These are phyloP conservation scores for Hypericum perforatum DNA, from an alignment of 345 rosid species.

Conservation along the genomic window DNA sequence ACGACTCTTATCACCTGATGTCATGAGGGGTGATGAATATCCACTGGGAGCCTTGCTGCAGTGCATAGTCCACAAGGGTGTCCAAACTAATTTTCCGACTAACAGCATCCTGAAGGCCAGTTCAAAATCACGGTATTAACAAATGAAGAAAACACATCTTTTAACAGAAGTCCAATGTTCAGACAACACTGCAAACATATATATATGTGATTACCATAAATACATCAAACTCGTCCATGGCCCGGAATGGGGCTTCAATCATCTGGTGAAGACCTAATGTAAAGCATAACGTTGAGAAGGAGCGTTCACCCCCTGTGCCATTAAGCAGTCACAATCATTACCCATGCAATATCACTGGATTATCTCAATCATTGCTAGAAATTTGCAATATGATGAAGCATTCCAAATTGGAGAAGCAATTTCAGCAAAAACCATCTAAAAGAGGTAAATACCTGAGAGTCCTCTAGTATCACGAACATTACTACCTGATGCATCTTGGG, in stretches of 20 bases:
- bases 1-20: constrained; percentile 42
- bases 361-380: too few relatives aligned
- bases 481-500: constrained; percentile 81
- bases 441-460: constrained; percentile 59
- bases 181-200: constrained; percentile 1
- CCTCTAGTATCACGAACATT: constrained; percentile 81
- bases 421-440: background rate
- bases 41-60: constrained; percentile 83
- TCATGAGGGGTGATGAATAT: constrained; percentile 98
- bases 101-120: constrained; percentile 69
- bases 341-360: too few relatives aligned
- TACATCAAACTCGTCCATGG: constrained; percentile 98
- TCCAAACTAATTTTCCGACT: constrained; percentile 92
- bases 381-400: too few relatives aligned
- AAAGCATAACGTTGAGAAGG: constrained; percentile 93
- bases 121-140: background rate
- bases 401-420: too few relatives aligned
- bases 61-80: constrained; percentile 76
- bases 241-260: constrained; percentile 94
- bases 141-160: constrained; percentile 3
- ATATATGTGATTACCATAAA: constrained; percentile 55
- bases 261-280: constrained; percentile 84
- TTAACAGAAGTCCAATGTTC: background rate
- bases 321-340: constrained; percentile 11
- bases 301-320: constrained; percentile 83